Evolutionary conservation across 306 rosid species (phyloP), one percentile per base, ranked within the genome.

Genomic region (Vigna radiata): DNA sequence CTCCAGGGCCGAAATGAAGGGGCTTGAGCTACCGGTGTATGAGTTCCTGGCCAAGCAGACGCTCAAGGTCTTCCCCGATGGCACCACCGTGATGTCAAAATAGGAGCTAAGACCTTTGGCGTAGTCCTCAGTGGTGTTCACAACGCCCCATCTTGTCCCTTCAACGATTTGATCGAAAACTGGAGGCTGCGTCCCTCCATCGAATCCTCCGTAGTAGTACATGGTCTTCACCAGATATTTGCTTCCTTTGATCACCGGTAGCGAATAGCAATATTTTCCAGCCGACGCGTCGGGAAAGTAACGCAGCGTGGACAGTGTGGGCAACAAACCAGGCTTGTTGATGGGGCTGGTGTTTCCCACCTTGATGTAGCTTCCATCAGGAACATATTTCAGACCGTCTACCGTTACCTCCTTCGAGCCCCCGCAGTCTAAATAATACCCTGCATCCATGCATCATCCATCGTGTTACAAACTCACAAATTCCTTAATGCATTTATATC

Each of bases 1-100:
- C 87, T 90, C 97, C 76, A 94, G 80, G n/a, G 93, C 96, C 4
- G 98, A 89, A 61, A 94, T 90, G 49, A 94, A 91, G 1, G 98
- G 98, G 80, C 84, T 89, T 1, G 93, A 82, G 54, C 2, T 56
- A 49, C 77, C 83, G 0, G 98, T 90, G 21, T 76, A 68, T 53
- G 49, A 23, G 46, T 89, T 94, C 85, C 95, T 85, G 0, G 96
- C 97, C 82, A 94, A 82, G 76, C 98, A 94, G 47, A 94, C 86
- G 3, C 97, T 86, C 62, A 94, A 75, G 3, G 15, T 76, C 73
- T 86, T 91, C 78, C 86, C 85, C 8, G 33, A 3, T 0, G 98
- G 83, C 67, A 23, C 62, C 27, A 83, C 87, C 62, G 88, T 85
- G 41, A 88, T 67, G 84, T 94, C 98, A 52, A 86, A 94, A 61